Evolutionary conservation across 2,329 filamentous ascomycete genomes (phyloP), one percentile per base, ranked within the genome.

Genomic region (Colletotrichum sublineola): DNA sequence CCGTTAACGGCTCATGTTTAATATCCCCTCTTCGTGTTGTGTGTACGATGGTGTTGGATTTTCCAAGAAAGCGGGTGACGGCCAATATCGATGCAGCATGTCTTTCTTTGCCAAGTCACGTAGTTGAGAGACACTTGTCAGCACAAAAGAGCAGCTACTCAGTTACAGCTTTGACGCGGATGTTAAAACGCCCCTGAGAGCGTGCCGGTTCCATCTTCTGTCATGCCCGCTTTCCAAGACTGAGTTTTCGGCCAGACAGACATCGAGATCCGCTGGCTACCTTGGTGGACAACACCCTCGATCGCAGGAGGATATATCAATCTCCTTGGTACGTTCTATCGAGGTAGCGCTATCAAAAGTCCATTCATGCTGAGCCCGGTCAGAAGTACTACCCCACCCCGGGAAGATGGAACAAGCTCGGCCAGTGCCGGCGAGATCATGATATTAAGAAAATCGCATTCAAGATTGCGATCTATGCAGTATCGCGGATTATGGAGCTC

Each of bases 251-350:
- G 63, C 68, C 56, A 62, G 57, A 63, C 55, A 20, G 42, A 24
- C 15, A 56, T 24, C 24, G 33, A 63, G 66, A 36, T 40, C 8
- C 15, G 15, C 60, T 52, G 42, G 36, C n/a, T 29, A 52, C 63
- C 68, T 71, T 71, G 63, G 63, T 63, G 36, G 57, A 18, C 50
- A 29, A 33, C 24, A 33, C n/a, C 14, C 50, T 63, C 57, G 42
- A 67, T 68, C 57, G 53, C 44, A 20, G 42, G 46, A 33, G 18
- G 18, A n/a, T 36, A 20, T 7, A 24, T 36, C 50, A 48, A 71
- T 63, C 48, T 58, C 33, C 29, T 31, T 64, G 52, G 15, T 14
- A 52, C 53, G 52, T 40, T 24, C n/a, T 56, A n/a, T 42, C 9
- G 33, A 53, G 20, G 50, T 42, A 40, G 40, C 8, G n/a, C 42